These are phyloP conservation scores for Paecilomyces dactylethromorphus DNA, from an alignment of 2,329 filamentous ascomycete species.

Conservation along the genomic window DNA sequence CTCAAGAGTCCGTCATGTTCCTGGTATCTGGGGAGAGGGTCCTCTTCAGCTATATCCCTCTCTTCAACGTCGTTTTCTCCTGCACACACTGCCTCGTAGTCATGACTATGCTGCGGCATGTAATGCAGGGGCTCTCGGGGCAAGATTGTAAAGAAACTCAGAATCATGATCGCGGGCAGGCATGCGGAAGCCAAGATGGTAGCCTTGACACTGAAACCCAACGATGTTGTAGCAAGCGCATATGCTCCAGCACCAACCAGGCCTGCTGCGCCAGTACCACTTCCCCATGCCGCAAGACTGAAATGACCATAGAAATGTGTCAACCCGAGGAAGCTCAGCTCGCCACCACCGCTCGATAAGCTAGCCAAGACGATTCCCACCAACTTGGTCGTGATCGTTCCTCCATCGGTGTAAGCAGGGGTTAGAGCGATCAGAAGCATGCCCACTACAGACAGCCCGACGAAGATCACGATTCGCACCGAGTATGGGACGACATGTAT, in stretches of 20 bases:
- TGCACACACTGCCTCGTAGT: slow-evolving; percentile 50
- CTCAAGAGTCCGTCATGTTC: slow-evolving; percentile 21
- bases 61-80: slow-evolving; percentile 33
- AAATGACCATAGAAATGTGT: slow-evolving; percentile 89
- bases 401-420: slow-evolving; percentile 50
- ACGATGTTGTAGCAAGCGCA: slow-evolving; percentile 73
- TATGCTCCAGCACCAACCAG: slow-evolving; percentile 83
- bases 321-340: slow-evolving; percentile 82
- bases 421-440: slow-evolving; percentile 87
- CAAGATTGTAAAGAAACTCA: slow-evolving; percentile 78
- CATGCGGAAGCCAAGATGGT: slow-evolving; percentile 73
- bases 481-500: slow-evolving; percentile 82
- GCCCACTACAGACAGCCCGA: slow-evolving; percentile 66
- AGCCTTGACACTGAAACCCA: slow-evolving; percentile 65
- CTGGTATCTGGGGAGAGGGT: slow-evolving; percentile 5
- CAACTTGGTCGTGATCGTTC: slow-evolving; percentile 67
- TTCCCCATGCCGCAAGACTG: slow-evolving; percentile 85
- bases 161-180: slow-evolving; percentile 70
- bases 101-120: slow-evolving; percentile 33
- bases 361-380: slow-evolving; percentile 78
- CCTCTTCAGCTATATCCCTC: slow-evolving; percentile 16
- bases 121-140: slow-evolving; percentile 60
- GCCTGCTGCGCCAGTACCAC: slow-evolving; percentile 83
- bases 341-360: slow-evolving; percentile 76
- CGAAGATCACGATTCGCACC: slow-evolving; percentile 67